Conservation (phyloP, 177 flowering plant genomes). For the Telopea speciosissima region DNA sequence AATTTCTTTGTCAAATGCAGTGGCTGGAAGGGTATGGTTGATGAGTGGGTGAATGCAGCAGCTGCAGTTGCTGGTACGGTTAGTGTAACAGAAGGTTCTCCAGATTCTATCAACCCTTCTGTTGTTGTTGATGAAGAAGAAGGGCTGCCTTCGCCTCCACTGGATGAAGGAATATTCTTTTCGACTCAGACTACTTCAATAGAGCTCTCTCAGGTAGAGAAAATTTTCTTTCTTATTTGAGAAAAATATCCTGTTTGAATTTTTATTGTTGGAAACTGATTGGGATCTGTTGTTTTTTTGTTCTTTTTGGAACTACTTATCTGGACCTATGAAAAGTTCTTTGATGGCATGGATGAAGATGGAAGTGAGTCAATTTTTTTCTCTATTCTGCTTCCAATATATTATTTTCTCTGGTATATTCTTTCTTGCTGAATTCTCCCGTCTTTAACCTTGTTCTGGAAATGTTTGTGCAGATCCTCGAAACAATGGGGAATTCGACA, state of each 20-base stretch:
- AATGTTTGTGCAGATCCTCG: constrained; percentile 64
- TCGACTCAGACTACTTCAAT: constrained; percentile 31
- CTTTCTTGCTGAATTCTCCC: constrained; percentile 29
- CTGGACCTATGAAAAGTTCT: constrained; percentile 42
- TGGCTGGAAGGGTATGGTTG: constrained; percentile 75
- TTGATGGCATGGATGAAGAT: constrained; percentile 85
- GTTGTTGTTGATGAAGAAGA: constrained; percentile 48
- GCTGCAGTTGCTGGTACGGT: constrained; percentile 38
- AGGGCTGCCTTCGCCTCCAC: constrained; percentile 72
- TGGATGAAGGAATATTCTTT: constrained; percentile 55
- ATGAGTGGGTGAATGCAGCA: constrained; percentile 62
- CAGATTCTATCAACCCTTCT: constrained; percentile 60
- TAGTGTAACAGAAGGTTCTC: constrained; percentile 31
- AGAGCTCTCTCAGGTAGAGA: constrained; percentile 48
- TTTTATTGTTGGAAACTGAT: constrained; percentile 18
- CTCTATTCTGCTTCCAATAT: constrained; percentile 6
- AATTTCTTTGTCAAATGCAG: constrained; percentile 34
- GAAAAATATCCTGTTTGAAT: neutral
- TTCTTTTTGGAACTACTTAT: constrained; percentile 6
- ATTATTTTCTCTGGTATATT: constrained; percentile 19
- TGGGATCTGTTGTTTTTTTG: constrained; percentile 9
- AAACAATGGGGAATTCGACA: constrained; percentile 45
- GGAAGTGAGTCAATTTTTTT: constrained; percentile 60
- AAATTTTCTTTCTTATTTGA: neutral
- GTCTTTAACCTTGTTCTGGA: constrained; percentile 16